phyloP scores from a whole-genome alignment of 1,139 yeast species.

The Geotrichum carabidarum region DNA sequence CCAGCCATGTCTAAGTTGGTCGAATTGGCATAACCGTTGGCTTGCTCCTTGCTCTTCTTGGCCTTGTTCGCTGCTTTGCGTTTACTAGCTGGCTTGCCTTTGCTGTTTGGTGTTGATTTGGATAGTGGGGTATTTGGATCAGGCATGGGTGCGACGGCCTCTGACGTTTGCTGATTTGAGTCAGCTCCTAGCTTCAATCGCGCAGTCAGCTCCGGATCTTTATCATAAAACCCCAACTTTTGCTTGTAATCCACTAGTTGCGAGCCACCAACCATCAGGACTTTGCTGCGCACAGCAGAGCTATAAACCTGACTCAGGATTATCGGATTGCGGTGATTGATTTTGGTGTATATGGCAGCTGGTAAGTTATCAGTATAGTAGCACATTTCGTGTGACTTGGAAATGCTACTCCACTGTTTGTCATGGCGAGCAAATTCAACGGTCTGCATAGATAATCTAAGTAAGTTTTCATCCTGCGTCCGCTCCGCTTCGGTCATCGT shows the following conservation, averaged over 20 bases:
- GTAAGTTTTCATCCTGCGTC: constrained; percentile 46
- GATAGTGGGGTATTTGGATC: constrained; percentile 8
- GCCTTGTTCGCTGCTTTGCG: not conserved
- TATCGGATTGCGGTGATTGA: not conserved
- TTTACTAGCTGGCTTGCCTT: not conserved
- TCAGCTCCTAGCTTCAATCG: not conserved
- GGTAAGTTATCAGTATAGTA: constrained; percentile 10
- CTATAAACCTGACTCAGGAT: not conserved
- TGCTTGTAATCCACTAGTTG: constrained; percentile 11
- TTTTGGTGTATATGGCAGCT: not conserved
- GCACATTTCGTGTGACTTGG: constrained; percentile 15
- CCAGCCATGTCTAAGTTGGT: constrained; percentile 6
- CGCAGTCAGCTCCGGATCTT: constrained; percentile 1
- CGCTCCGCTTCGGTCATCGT: constrained; percentile 46
- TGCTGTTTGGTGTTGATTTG: not conserved
- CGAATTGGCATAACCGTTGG: not conserved
- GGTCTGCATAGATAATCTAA: constrained; percentile 43
- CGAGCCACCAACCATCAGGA: constrained; percentile 10
- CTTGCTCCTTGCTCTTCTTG: not conserved
- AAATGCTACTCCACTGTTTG: constrained; percentile 14
- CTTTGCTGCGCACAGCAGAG: not conserved
- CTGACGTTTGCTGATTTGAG: not conserved
- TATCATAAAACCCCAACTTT: constrained; percentile 12
- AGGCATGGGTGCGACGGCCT: not conserved
- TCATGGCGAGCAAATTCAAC: constrained; percentile 2